These are phyloP conservation scores for Periglandula ipomoeae DNA, from an alignment of 2,329 filamentous ascomycete genomes.

Conservation along the genomic window DNA sequence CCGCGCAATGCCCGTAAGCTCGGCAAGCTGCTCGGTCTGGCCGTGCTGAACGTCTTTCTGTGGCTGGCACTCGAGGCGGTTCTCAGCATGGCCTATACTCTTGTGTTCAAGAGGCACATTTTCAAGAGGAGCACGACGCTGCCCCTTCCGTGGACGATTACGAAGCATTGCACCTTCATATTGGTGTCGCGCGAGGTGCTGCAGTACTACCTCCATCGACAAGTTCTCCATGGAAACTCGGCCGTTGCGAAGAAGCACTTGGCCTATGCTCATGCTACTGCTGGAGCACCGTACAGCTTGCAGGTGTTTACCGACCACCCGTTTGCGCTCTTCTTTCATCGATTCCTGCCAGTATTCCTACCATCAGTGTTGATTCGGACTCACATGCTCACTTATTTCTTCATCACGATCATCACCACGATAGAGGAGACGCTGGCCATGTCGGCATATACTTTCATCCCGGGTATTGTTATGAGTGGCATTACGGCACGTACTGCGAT, in stretches of 20 bases:
- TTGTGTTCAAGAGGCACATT: conserved; percentile 27
- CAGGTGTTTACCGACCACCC: conserved; percentile 61
- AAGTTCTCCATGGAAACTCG: conserved; percentile 50
- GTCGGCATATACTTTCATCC: conserved; percentile 56
- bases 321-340: conserved; percentile 50
- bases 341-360: conserved; percentile 56
- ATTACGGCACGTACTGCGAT: conserved; percentile 32
- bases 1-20: conserved; percentile 30
- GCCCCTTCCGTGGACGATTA: conserved; percentile 43
- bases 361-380: conserved; percentile 56
- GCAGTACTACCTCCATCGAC: conserved; percentile 67
- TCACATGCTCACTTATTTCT: conserved; percentile 63
- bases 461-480: conserved; percentile 44
- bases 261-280: conserved; percentile 41
- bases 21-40: conserved; percentile 29
- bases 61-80: conserved; percentile 34
- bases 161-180: conserved; percentile 37
- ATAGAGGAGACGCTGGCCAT: conserved; percentile 58
- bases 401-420: conserved; percentile 54
- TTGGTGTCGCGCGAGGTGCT: conserved; percentile 45
- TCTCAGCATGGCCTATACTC: conserved; percentile 27
- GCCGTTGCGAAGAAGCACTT: conserved; percentile 32
- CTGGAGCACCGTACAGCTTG: conserved; percentile 51
- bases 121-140: conserved; percentile 40
- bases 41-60: conserved; percentile 35